phyloP scores from a whole-genome alignment of 139 green algal genomes.

The Astrephomene gubernaculifera region DNA sequence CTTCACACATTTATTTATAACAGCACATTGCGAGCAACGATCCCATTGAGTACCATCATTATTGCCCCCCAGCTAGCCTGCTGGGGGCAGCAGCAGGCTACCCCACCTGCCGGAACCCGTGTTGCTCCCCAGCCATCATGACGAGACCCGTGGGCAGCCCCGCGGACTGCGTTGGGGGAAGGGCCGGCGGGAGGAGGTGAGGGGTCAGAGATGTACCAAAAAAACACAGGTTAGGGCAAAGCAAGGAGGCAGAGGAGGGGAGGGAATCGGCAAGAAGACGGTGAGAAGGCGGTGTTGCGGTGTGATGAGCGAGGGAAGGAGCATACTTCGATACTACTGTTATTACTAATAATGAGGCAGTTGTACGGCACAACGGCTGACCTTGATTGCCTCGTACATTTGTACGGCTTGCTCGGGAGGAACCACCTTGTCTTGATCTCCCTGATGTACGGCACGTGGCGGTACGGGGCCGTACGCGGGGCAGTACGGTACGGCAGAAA shows the following conservation, averaged over 20 bases:
- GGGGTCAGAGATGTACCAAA: neutral
- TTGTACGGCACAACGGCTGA: neutral
- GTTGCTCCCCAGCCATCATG: conserved; percentile 85
- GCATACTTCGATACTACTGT: neutral
- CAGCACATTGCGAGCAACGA: too few species aligned
- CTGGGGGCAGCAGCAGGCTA: neutral
- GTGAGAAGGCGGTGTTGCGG: neutral
- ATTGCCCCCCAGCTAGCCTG: too few species aligned
- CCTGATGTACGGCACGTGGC: conserved; percentile 62
- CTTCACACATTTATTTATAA: too few species aligned
- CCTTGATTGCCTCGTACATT: conserved; percentile 76
- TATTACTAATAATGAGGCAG: neutral
- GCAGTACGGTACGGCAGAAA: neutral
- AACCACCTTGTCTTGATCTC: conserved; percentile 87
- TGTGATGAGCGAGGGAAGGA: neutral
- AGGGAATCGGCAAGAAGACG: neutral
- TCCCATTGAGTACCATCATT: too few species aligned
- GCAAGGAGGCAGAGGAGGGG: neutral
- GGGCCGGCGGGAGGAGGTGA: neutral
- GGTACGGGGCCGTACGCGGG: neutral
- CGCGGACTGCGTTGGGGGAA: conserved; percentile 47
- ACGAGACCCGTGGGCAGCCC: conserved; percentile 81
- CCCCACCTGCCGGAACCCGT: conserved; percentile 80
- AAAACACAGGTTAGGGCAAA: too few species aligned
- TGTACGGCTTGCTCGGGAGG: conserved; percentile 79